A percentile compares a stretch with the other conserved stretches of the same genome.
Evolutionary conservation across 257 asterid species (phyloP).

Genomic region (Penstemon newberryi): DNA sequence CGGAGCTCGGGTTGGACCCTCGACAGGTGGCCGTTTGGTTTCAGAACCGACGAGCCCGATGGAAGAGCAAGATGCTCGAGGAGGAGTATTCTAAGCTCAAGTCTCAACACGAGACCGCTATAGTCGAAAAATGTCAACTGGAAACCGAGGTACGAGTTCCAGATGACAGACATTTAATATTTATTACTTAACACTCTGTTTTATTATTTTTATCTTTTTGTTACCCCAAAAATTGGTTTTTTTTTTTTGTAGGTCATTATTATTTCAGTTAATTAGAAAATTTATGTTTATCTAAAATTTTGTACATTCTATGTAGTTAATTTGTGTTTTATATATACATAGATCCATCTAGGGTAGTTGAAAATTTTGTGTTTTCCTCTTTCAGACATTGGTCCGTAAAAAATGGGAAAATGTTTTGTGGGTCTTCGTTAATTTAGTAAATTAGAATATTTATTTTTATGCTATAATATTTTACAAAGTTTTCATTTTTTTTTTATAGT

Average conservation of each 20-base stretch:
- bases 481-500: neutral
- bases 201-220: neutral
- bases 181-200: neutral
- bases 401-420: no score
- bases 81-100: conserved; percentile 68
- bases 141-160: conserved; percentile 52
- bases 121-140: conserved; percentile 67
- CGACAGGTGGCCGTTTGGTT: conserved; percentile 99
- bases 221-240: no score
- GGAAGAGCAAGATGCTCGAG: conserved; percentile 86
- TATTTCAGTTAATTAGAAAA: no score
- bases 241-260: neutral
- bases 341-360: no score
- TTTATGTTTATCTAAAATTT: no score
- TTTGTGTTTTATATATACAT: no score
- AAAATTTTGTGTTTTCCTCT: no score
- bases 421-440: neutral
- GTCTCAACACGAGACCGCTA: conserved; percentile 48
- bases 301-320: no score
- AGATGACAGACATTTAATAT: no score
- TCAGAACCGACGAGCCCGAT: conserved; percentile 83
- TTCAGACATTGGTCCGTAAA: no score
- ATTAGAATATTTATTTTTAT: neutral
- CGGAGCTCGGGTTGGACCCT: conserved; percentile 80
- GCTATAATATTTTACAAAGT: neutral